Evolutionary conservation across 192 early-diverging fungal genomes (phyloP).

Genomic region (Backusella australiensis): DNA sequence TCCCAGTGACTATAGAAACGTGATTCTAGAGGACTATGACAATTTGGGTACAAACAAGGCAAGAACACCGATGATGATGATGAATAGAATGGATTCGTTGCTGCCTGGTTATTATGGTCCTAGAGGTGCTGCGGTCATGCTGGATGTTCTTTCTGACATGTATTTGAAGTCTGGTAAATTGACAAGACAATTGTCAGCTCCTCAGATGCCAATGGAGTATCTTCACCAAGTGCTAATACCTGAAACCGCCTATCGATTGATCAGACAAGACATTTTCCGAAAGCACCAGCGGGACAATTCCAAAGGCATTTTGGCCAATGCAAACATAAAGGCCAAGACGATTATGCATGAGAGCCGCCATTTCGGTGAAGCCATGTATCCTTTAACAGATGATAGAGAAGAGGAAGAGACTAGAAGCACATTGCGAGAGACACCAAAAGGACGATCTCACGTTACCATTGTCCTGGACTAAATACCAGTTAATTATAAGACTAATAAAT

Average conservation of each 20-base stretch:
- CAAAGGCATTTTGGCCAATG: neutral
- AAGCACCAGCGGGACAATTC: neutral
- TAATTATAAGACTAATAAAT: too few relatives aligned
- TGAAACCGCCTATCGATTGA: conserved; percentile 45
- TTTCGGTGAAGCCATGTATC: conserved; percentile 16
- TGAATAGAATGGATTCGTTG: conserved; percentile 41
- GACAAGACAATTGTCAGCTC: conserved; percentile 26
- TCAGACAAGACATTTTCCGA: conserved; percentile 38
- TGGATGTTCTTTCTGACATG: conserved; percentile 28
- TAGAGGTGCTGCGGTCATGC: conserved; percentile 39
- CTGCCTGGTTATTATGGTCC: conserved; percentile 59
- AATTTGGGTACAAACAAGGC: conserved; percentile 40
- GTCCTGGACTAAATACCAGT: neutral
- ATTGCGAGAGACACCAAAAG: neutral
- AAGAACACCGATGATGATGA: conserved; percentile 37
- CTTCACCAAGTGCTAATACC: conserved; percentile 54
- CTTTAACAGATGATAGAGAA: neutral
- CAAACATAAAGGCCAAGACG: conserved; percentile 1
- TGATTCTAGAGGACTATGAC: conserved; percentile 32
- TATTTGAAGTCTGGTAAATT: conserved; percentile 38
- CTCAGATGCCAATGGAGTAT: conserved; percentile 49
- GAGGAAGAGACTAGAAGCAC: neutral
- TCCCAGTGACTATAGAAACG: conserved; percentile 34
- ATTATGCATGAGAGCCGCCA: conserved; percentile 19
- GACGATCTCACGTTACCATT: neutral